These are phyloP conservation scores for Heritiera fomes DNA, from an alignment of 345 rosid species.

Conservation along the genomic window DNA sequence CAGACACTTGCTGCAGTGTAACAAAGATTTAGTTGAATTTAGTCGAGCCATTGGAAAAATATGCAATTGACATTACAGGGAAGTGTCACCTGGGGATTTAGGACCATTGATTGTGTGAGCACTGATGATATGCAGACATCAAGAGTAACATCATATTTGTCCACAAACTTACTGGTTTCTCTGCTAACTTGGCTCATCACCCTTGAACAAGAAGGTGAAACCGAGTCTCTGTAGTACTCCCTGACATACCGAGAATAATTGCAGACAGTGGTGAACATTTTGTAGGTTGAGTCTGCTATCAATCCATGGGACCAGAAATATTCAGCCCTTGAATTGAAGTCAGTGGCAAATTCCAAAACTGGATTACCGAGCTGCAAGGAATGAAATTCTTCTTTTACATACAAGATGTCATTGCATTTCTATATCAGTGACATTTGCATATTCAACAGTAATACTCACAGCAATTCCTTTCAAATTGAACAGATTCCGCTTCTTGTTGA, in stretches of 20 bases:
- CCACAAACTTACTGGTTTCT: conserved; percentile 67
- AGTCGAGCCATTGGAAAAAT: background rate
- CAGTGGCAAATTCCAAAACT: conserved; percentile 58
- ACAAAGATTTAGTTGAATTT: background rate
- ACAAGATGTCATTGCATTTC: background rate
- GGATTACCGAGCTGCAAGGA: conserved; percentile 62
- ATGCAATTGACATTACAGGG: background rate
- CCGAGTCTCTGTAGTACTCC: conserved; percentile 53
- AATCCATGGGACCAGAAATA: conserved; percentile 79
- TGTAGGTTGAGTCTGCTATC: conserved; percentile 64
- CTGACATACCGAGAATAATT: conserved; percentile 65
- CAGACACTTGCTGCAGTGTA: conserved; percentile 43
- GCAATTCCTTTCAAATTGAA: conserved; percentile 72
- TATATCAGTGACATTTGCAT: background rate
- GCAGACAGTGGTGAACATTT: conserved; percentile 57
- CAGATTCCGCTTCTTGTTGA: conserved; percentile 47
- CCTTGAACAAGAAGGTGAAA: conserved; percentile 51
- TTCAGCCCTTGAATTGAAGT: conserved; percentile 72
- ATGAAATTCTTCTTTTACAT: background rate
- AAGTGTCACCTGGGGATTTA: conserved; percentile 43
- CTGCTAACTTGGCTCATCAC: conserved; percentile 57
- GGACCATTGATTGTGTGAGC: conserved; percentile 49
- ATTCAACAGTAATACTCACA: conserved; percentile 38
- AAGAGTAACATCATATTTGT: conserved; percentile 68
- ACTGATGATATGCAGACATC: conserved; percentile 65